Base-by-base conservation (phyloP, 495 filamentous ascomycete species). In the Penicillium diatomitis region DNA sequence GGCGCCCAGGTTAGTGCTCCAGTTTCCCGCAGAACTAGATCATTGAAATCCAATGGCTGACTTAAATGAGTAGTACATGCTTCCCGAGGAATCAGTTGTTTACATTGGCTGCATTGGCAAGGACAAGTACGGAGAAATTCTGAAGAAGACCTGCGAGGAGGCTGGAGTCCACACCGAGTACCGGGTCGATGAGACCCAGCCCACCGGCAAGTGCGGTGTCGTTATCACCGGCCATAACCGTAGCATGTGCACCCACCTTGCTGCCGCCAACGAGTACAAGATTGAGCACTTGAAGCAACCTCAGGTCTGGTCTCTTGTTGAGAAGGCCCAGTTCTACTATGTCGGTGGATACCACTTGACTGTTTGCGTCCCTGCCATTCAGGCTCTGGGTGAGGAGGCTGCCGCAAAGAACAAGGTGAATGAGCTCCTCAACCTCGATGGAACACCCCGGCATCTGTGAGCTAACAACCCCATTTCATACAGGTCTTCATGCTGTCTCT, bases 171-270 rank as follows among this genome's bases (percentile, higher is more conserved):
- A 85, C 58, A 88, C 89, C 57, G 90, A 95, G 69, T 99, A 99
- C 78, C 87, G 86, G 51, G 79, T 92, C 61, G 90, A 95, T 58
- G 78, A 85, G 62, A 73, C 75, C 56, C 71, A 82, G 53, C 84
- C 86, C 41, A 99, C 92, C 12, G 92, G 92, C 52, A 87, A 89
- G 60, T 99, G 92, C 67, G 92, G 86, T 69, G 92, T 95, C 52
- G 79, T 99, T 60, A 96, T 99, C 71, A 96, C 90, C 8, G 94
- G 90, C 59, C 84, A 92, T 73, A 80, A 96, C 77, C 80, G 92
- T 48, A 85, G 79, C 67, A 84, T 99, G 81, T 88, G 85, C 77
- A 99, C 92, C 48, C 88, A 99, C 65, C 83, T 99, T 38, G 94
- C 83, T 51, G 92, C 92, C 46, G 94, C 92, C 57, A 97, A 97